Evolutionary conservation across 1,284 basidiomycete species (phyloP), one percentile per base, ranked within the genome.

Genomic region (Irpex rosettiformis): DNA sequence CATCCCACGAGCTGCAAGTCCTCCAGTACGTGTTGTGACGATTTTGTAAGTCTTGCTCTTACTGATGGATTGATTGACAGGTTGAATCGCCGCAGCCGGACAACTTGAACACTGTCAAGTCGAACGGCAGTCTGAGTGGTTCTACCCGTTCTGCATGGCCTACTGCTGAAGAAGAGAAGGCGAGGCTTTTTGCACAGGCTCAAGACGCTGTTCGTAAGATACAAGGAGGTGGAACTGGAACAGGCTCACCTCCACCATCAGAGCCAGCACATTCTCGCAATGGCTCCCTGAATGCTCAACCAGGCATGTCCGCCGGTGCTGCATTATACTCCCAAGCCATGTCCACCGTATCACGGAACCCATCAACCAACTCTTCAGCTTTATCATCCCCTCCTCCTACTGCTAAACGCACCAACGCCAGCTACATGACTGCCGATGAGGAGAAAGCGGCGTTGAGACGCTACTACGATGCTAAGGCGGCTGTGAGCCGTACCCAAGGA

Each of bases 101-200:
- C 22, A 2, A 22, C 22, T 4, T 27, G 48, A 51, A 51, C 25
- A 51, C 48, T 6, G 21, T 51, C 3, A 47, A 47, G 25, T 27
- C 48, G 5, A 51, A 51, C 22, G 48, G 48, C 11, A 51, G 48
- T 27, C 8, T 51, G 10, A 18, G 22, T 3, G 18, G 48, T 3
- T 51, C 61, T 55, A n/a, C 53, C 16, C 24, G 16, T 18, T 53
- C 33, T 37, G 42, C 52, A 24, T 91, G 87, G 88, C 76, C 75
- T 3, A 80, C 84, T 0, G 87, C 89, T 0, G 89, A 90, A 69
- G 81, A 85, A 62, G 90, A 93, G 68, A 91, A 92, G 67, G 69
- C 81, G 2, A 76, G 79, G 28, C 69, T 93, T 18, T 94, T 82
- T 71, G 78, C 88, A 57, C 70, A 82, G 52, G 92, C 92, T 0